Evolutionary conservation across 805 yeast genomes (phyloP).

Genomic region (Suhomyces sp.): DNA sequence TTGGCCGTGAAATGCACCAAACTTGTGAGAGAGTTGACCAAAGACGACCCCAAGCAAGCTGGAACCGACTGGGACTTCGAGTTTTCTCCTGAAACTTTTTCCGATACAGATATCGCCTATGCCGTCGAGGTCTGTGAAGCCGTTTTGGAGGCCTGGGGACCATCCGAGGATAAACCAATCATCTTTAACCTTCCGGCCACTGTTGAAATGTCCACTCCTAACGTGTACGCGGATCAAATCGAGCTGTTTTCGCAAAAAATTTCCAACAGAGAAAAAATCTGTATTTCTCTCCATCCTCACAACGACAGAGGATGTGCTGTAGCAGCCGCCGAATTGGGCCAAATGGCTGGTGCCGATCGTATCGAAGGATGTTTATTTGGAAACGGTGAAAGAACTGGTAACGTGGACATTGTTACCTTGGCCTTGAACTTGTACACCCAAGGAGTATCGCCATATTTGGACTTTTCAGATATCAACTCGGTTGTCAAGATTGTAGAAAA

Average conservation of each 20-base stretch:
- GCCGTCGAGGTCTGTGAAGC: conserved; percentile 69
- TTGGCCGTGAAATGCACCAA: conserved; percentile 63
- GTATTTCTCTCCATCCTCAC: conserved; percentile 78
- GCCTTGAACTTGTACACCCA: conserved; percentile 78
- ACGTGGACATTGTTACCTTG: conserved; percentile 76
- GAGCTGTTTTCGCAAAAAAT: conserved; percentile 67
- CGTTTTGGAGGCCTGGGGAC: conserved; percentile 73
- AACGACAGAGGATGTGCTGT: conserved; percentile 86
- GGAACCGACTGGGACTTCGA: conserved; percentile 71
- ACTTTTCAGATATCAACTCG: conserved; percentile 63
- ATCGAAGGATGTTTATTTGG: conserved; percentile 85
- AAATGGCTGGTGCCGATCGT: conserved; percentile 83
- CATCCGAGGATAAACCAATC: conserved; percentile 61
- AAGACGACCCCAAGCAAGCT: conserved; percentile 54
- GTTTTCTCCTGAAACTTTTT: conserved; percentile 78
- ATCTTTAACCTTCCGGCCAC: conserved; percentile 84
- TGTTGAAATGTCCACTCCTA: conserved; percentile 78
- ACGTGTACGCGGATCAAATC: conserved; percentile 80
- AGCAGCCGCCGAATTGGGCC: conserved; percentile 84
- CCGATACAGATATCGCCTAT: conserved; percentile 65
- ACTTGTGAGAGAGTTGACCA: conserved; percentile 63
- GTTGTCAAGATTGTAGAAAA: conserved; percentile 72
- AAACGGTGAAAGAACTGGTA: conserved; percentile 86
- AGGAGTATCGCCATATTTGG: conserved; percentile 68
- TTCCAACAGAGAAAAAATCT: conserved; percentile 63